phyloP scores from a whole-genome alignment of 2,329 filamentous ascomycete species.

The Colletotrichum tropicale region DNA sequence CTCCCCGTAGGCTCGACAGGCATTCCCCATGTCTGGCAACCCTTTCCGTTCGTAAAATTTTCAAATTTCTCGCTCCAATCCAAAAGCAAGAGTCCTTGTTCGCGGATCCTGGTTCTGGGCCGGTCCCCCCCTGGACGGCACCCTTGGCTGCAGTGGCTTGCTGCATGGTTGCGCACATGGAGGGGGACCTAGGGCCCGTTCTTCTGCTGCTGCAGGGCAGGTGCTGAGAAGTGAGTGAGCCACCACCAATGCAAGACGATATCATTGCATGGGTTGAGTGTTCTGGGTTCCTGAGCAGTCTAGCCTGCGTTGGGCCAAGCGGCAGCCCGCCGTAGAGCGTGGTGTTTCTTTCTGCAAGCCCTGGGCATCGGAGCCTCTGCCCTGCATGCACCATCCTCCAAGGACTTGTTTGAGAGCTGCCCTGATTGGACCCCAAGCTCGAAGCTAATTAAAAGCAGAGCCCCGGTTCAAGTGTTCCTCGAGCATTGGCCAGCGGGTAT shows the following conservation, averaged over 20 bases:
- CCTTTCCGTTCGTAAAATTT: conserved; percentile 11
- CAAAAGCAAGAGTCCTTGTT: not conserved
- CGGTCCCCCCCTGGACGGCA: not conserved
- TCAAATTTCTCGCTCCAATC: conserved; percentile 8
- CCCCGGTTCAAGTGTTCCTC: not conserved
- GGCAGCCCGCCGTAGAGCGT: not conserved
- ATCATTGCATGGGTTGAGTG: not conserved
- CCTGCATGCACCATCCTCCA: not conserved
- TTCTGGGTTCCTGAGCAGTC: not conserved
- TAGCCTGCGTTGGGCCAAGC: not conserved
- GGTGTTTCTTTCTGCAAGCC: not conserved
- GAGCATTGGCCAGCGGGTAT: not conserved
- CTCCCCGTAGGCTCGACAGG: not conserved
- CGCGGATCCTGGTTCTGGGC: not conserved
- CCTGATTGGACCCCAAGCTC: not conserved
- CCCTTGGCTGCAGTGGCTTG: conserved; percentile 13
- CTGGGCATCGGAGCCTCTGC: not conserved
- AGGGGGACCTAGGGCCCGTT: not conserved
- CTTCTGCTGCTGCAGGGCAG: not conserved
- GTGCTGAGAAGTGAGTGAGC: not conserved
- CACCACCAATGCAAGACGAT: not conserved
- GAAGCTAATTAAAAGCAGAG: not conserved
- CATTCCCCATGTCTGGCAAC: conserved; percentile 16
- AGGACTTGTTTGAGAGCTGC: not conserved
- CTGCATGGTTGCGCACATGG: conserved; percentile 6